phyloP scores from a whole-genome alignment of 768 basidiomycete species.

The Saitozyma sp. region DNA sequence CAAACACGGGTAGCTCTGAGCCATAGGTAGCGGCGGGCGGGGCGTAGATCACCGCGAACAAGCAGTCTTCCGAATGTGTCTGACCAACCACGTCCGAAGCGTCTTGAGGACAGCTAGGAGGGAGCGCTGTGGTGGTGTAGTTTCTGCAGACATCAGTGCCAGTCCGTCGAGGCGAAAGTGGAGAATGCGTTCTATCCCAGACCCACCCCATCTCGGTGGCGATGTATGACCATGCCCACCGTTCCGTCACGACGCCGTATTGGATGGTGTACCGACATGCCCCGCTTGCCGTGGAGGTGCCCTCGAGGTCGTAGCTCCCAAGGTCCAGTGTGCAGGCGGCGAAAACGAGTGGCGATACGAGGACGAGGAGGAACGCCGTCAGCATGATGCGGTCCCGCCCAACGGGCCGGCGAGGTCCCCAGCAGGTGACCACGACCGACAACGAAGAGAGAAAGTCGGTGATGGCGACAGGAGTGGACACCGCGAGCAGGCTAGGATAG shows the following conservation, averaged over 20 bases:
- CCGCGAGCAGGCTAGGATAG: no score
- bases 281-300: slow-evolving; percentile 2
- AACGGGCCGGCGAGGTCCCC: no score
- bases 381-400: background rate
- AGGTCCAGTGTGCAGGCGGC: background rate
- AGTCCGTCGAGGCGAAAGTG: background rate
- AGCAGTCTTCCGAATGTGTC: slow-evolving; percentile 70
- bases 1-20: slow-evolving; percentile 42
- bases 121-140: slow-evolving; percentile 52
- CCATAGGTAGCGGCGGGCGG: slow-evolving; percentile 58
- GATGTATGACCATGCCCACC: slow-evolving; percentile 18
- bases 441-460: no score
- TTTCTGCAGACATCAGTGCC: background rate
- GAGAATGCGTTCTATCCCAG: no score
- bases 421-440: no score
- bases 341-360: background rate
- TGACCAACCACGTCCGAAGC: slow-evolving; percentile 49
- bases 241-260: slow-evolving; percentile 20
- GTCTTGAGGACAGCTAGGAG: slow-evolving; percentile 71
- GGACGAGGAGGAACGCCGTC: background rate
- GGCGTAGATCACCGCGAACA: slow-evolving; percentile 74
- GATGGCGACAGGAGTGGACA: no score
- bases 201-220: background rate
- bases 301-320: background rate
- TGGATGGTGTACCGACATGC: slow-evolving; percentile 31